Base-by-base conservation (phyloP, 176 grass and related monocot species). In the Oryza longistaminata region DNA sequence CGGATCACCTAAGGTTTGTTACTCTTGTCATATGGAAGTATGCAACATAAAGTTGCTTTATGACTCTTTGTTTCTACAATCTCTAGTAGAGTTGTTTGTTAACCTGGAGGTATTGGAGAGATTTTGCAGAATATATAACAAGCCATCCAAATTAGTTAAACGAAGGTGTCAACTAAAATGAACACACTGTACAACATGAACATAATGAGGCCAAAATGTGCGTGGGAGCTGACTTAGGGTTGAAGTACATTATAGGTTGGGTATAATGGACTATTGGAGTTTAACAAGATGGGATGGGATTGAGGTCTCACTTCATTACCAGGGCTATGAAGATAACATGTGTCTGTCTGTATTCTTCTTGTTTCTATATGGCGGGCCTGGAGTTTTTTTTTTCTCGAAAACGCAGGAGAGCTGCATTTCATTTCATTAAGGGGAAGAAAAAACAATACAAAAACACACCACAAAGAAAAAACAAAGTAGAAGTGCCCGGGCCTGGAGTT, bases 1-100 rank as follows among this genome's bases (percentile, higher is more conserved):
- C 55, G 53, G 71, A 68, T 79, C 91, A 27, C 60, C 84, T 66
- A 98, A 96, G 96, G 93, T 98, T 71, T 60, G 81, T 75, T 16
- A 24, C 40, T 65, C 75, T 48, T 42, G 25, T 79, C 79, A 83
- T 43, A 27, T 65, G 14, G 14, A 64, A 11, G 79, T 43, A 39
- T 65, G 21, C 3, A 49, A 11, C 7, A 72, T 83, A 26, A 21
- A 9, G 21, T 64, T 43, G 64, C 6, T 68, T 76, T 68, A 49
- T 68, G 34, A 37, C 26, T 14, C 81, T 75, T 26, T 53, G 50
- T 17, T 68, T 70, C 22, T 85, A 49, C 8, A 80, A 64, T 49
- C 5, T 64, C 17, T 71, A 26, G 3, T 71, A 26, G 3, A 74
- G 68, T 68, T 73, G 37, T 24, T 74, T 83, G 11, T 69, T 75